Base-by-base conservation (phyloP, 495 filamentous ascomycete species). In the Platismatia glauca region DNA sequence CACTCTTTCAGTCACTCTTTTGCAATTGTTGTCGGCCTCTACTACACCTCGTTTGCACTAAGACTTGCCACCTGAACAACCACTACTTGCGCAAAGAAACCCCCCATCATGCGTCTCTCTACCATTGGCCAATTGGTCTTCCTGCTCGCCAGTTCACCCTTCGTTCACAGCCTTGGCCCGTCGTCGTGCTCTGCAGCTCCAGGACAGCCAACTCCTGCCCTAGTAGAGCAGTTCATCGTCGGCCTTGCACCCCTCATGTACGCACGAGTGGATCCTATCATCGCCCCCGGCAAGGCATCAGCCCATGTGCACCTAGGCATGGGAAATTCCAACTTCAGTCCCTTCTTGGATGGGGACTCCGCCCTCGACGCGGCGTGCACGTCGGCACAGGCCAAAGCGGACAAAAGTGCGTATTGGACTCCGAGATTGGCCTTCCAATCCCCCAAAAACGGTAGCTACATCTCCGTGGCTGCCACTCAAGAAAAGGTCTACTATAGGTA, bases 401-500 rank as follows among this genome's bases (percentile, higher is more conserved):
- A 94, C 72, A 76, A 85, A 66, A 88, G 84, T 67, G 86, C 85
- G 73, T 93, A 94, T 76, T 93, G 89, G 90, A 80, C 85, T 55
- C 86, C 89, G 3, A 72, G 73, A 43, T 77, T 92, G 22, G 90
- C 83, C 74, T 90, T 82, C 72, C 90, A 83, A 74, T 90, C 82
- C 72, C 77, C 82, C 37, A 79, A 80, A 64, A 87, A 87, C 62
- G 84, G 83, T 12, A 78, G 76, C 48, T 88, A 94, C 69, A 81
- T 84, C 66, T 77, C 75, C 53, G 90, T 93, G 37, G 72, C 79
- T 4, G 79, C 87, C 69, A 78, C 83, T 61, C 86, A 84, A 63
- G 86, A 87, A 62, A 81, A 79, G 63, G 81, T 90, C 55, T 92
- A 92, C 75, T 91, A 91, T 73, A 80, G 88, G 78, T 86, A 70